phyloP scores from a whole-genome alignment of 2,329 filamentous ascomycete species.

The Penicillium sp. region DNA sequence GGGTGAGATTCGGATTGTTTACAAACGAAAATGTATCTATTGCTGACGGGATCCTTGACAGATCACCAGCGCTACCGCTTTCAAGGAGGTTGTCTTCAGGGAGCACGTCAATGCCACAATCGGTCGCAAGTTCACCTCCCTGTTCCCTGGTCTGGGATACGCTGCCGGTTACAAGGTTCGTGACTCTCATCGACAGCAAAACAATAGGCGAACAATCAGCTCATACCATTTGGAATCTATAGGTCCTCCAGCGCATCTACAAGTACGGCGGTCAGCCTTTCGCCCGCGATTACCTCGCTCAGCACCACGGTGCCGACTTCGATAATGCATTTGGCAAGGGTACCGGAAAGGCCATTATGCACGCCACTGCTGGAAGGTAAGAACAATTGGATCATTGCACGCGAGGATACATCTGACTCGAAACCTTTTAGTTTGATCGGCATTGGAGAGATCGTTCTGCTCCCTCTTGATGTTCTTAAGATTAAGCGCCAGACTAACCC shows the following conservation, averaged over 20 bases:
- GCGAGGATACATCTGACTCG: slow-evolving; percentile 1
- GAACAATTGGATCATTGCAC: slow-evolving; percentile 15
- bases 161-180: slow-evolving; percentile 91
- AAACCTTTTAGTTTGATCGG: slow-evolving; percentile 70
- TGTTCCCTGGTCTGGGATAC: slow-evolving; percentile 96
- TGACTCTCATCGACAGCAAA: slow-evolving; percentile 2
- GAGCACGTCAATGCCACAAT: slow-evolving; percentile 73
- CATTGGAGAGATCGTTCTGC: slow-evolving; percentile 92
- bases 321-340: slow-evolving; percentile 91
- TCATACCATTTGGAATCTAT: slow-evolving; percentile 15
- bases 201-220: not conserved
- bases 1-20: slow-evolving; percentile 47
- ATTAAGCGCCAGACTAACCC: slow-evolving; percentile 99
- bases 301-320: slow-evolving; percentile 79
- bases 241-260: slow-evolving; percentile 92
- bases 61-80: slow-evolving; percentile 60
- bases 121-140: slow-evolving; percentile 81
- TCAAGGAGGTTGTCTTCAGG: slow-evolving; percentile 93
- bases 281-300: slow-evolving; percentile 80
- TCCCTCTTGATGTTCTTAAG: slow-evolving; percentile 95
- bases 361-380: slow-evolving; percentile 89
- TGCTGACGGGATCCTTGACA: slow-evolving; percentile 30
- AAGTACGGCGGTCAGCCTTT: slow-evolving; percentile 98
- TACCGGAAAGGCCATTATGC: slow-evolving; percentile 96
- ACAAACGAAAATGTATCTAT: slow-evolving; percentile 1